These are phyloP conservation scores for Colletotrichum theobromicola DNA, from an alignment of 2,329 filamentous ascomycete species.

Conservation along the genomic window DNA sequence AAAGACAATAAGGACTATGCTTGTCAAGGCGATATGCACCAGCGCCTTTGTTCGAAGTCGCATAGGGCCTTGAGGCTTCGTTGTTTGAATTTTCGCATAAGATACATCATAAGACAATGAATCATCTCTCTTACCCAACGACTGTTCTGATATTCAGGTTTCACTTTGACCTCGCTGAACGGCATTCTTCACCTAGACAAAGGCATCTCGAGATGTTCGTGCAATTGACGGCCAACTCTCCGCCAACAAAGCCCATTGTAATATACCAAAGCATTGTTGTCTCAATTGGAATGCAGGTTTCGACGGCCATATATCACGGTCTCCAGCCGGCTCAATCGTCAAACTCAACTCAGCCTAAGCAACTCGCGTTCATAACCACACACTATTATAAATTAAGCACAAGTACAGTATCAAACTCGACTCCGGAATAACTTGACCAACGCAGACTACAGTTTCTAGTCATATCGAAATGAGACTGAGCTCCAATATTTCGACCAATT, in stretches of 20 bases:
- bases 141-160: neutral
- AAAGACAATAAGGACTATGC: neutral
- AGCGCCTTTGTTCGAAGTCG: neutral
- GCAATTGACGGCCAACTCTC: neutral
- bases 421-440: neutral
- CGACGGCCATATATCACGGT: neutral
- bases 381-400: neutral
- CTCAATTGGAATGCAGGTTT: neutral
- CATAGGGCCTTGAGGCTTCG: neutral
- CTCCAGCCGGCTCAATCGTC: neutral
- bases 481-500: neutral
- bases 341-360: neutral
- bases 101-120: neutral
- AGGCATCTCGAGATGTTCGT: neutral
- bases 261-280: neutral
- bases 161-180: neutral
- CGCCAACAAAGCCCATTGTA: neutral
- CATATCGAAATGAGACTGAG: fast-evolving
- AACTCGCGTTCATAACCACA: neutral
- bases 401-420: neutral
- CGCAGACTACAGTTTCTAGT: neutral
- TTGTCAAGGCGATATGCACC: neutral
- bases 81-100: neutral
- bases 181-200: neutral
- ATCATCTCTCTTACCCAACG: neutral